Evolutionary conservation across 1,284 basidiomycete genomes (phyloP).

Genomic region (Hemileia vastatrix): DNA sequence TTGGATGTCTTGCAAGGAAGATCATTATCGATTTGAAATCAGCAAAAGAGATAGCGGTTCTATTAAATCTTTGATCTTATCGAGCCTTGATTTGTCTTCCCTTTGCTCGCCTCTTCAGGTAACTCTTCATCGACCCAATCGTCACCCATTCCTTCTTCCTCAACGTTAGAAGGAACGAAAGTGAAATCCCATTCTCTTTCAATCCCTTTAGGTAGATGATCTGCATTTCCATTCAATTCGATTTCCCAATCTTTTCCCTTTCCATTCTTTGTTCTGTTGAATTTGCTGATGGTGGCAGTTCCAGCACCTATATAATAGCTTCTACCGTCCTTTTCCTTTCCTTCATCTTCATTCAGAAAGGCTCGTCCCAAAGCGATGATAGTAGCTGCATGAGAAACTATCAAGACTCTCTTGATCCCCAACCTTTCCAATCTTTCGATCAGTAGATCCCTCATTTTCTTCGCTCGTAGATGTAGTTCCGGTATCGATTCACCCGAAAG

Average conservation of each 20-base stretch:
- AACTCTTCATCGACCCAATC: conserved; percentile 31
- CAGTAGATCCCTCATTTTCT: conserved; percentile 52
- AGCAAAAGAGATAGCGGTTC: too few relatives aligned
- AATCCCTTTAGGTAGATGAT: conserved; percentile 31
- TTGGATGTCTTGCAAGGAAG: too few relatives aligned
- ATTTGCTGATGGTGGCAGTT: conserved; percentile 36
- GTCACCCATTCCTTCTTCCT: conserved; percentile 32
- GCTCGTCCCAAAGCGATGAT: conserved; percentile 59
- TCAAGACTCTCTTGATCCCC: conserved; percentile 52
- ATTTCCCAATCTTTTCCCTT: too few relatives aligned
- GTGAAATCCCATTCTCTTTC: conserved; percentile 39
- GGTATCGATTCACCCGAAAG: conserved; percentile 61
- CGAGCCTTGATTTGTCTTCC: too few relatives aligned
- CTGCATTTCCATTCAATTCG: conserved; percentile 31
- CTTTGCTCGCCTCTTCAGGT: too few relatives aligned
- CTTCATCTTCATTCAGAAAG: conserved; percentile 54
- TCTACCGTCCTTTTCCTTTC: too few relatives aligned
- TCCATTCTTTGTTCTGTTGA: conserved; percentile 4
- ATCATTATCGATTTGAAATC: too few relatives aligned
- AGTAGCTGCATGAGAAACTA: conserved; percentile 71
- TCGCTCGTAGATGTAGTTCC: conserved; percentile 56
- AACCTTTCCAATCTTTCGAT: conserved; percentile 48
- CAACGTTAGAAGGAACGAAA: conserved; percentile 36
- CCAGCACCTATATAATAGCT: conserved; percentile 31
- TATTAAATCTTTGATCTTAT: too few relatives aligned